Evolutionary conservation across 2,329 filamentous ascomycete species (phyloP).

Genomic region (Hypoxylon sp.): DNA sequence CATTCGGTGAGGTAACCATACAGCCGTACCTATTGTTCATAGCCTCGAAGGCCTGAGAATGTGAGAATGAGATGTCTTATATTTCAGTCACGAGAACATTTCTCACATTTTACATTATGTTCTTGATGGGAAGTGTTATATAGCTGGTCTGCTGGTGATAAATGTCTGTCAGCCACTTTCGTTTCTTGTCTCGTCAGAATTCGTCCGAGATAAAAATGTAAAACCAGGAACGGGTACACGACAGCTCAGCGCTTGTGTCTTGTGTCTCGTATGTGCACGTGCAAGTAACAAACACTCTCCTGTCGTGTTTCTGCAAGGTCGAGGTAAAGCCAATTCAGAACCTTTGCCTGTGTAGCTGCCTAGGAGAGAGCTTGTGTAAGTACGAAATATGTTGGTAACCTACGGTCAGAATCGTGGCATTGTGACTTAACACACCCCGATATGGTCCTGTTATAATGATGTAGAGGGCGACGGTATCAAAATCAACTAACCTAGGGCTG

Average conservation of each 20-base stretch:
- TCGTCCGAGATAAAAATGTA: slow-evolving; percentile 34
- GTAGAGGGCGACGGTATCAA: slow-evolving; percentile 30
- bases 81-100: background rate
- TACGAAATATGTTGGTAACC: background rate
- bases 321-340: slow-evolving; percentile 9
- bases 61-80: slow-evolving; percentile 31
- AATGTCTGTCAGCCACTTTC: slow-evolving; percentile 14
- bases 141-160: background rate
- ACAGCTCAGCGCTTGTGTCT: slow-evolving; percentile 16
- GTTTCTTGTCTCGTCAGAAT: slow-evolving; percentile 4
- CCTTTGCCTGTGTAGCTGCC: slow-evolving; percentile 13
- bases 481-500: slow-evolving; percentile 38
- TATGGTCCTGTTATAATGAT: slow-evolving; percentile 19
- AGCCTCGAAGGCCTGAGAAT: slow-evolving; percentile 31
- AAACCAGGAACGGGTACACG: slow-evolving; percentile 27
- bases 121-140: background rate
- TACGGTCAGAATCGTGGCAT: slow-evolving; percentile 34
- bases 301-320: background rate
- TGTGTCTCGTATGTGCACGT: background rate
- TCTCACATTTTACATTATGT: background rate
- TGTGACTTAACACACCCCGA: slow-evolving; percentile 14
- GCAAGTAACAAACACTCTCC: slow-evolving; percentile 14
- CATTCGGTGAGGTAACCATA: slow-evolving; percentile 1
- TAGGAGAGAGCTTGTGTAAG: background rate
- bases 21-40: too few species aligned